Evolutionary conservation across 106 monocot species (phyloP).

Genomic region (Apostasia shenzhenica): DNA sequence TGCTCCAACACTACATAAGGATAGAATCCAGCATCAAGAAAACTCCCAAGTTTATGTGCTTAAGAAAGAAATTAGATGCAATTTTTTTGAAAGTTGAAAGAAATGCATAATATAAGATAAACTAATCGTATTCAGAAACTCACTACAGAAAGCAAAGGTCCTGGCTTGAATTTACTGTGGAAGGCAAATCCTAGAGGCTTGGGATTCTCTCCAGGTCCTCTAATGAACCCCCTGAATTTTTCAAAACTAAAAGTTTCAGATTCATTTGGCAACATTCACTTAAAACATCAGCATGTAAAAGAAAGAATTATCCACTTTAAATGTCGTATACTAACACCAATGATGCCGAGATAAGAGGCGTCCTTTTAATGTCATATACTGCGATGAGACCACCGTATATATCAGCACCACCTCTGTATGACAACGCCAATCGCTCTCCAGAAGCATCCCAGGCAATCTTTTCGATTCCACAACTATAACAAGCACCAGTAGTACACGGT

Average conservation of each 20-base stretch:
- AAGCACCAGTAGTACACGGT: conserved; percentile 2
- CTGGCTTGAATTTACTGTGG: conserved; percentile 79
- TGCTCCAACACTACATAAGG: conserved; percentile 84
- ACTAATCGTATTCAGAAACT: not conserved
- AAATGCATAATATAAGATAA: not conserved
- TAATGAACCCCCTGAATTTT: conserved; percentile 72
- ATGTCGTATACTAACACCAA: conserved; percentile 59
- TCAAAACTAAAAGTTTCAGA: not conserved
- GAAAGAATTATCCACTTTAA: not conserved
- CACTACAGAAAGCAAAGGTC: conserved; percentile 90
- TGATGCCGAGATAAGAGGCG: conserved; percentile 72
- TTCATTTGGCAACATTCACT: not conserved
- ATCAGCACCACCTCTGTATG: conserved; percentile 73
- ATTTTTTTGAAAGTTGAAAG: too few species aligned
- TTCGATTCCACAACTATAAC: conserved; percentile 61
- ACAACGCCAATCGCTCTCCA: conserved; percentile 83
- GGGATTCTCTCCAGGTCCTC: conserved; percentile 88
- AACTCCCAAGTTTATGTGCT: too few species aligned
- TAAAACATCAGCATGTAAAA: not conserved
- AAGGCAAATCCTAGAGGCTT: conserved; percentile 84
- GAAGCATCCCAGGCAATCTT: conserved; percentile 91
- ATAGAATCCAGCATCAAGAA: too few species aligned
- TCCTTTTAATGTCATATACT: conserved; percentile 70
- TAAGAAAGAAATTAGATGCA: too few species aligned
- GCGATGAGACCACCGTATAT: conserved; percentile 78